phyloP scores from a whole-genome alignment of 345 rosid genomes.

The Boechera stricta region DNA sequence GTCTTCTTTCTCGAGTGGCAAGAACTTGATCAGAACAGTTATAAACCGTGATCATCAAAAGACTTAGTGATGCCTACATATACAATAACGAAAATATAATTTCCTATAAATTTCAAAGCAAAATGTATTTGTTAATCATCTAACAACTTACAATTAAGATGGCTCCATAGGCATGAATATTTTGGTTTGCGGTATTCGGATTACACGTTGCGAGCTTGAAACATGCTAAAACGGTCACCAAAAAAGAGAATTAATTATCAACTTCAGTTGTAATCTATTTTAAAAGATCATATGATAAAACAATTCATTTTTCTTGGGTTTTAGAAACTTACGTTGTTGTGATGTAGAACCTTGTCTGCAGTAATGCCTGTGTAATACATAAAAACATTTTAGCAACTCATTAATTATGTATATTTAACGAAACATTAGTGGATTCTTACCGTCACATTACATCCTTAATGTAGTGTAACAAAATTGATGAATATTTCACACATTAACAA shows the following conservation, averaged over 20 bases:
- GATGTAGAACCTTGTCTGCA: slow-evolving; percentile 78
- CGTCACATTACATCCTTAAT: background rate
- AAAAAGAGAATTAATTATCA: background rate
- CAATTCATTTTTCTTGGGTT: background rate
- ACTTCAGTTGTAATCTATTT: background rate
- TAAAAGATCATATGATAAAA: background rate
- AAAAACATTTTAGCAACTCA: slow-evolving; percentile 14
- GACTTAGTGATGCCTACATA: slow-evolving; percentile 60
- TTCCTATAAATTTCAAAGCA: background rate
- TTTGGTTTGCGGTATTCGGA: slow-evolving; percentile 67
- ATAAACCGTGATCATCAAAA: slow-evolving; percentile 60
- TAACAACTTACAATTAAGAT: slow-evolving; percentile 76
- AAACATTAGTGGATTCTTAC: background rate
- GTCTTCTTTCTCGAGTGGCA: slow-evolving; percentile 62
- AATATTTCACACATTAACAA: background rate
- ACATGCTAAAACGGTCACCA: slow-evolving; percentile 60
- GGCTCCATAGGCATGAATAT: slow-evolving; percentile 80
- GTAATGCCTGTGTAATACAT: slow-evolving; percentile 60
- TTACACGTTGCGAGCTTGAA: slow-evolving; percentile 77
- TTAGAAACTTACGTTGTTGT: slow-evolving; percentile 59
- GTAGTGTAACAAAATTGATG: slow-evolving; percentile 2
- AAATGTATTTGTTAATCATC: background rate
- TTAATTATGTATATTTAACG: background rate
- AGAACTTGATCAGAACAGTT: slow-evolving; percentile 79
- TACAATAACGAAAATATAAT: slow-evolving; percentile 27